phyloP scores from a whole-genome alignment of 129 eudicot species.

The Rutidosis leptorrhynchoides region DNA sequence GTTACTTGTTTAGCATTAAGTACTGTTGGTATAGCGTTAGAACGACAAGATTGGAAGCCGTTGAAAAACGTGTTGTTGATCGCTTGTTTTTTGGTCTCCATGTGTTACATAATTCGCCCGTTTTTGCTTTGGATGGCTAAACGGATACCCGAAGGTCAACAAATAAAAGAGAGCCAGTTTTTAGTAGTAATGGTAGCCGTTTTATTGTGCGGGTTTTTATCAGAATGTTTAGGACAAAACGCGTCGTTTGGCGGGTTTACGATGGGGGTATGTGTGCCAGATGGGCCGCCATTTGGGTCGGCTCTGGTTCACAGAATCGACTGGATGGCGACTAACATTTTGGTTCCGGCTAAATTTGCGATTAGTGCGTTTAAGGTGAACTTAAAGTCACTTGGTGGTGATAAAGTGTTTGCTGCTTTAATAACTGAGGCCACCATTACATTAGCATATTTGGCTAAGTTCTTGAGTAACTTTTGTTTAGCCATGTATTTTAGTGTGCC shows the following conservation, averaged over 20 bases:
- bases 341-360: constrained; percentile 55
- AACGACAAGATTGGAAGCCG: constrained; percentile 10
- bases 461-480: constrained; percentile 34
- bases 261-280: constrained; percentile 54
- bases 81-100: constrained; percentile 16
- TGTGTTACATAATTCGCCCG: constrained; percentile 35
- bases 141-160: constrained; percentile 40
- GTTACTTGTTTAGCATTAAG: neutral
- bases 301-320: constrained; percentile 48
- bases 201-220: constrained; percentile 38
- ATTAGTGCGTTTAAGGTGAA: constrained; percentile 36
- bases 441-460: constrained; percentile 51
- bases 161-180: constrained; percentile 47
- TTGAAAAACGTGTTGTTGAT: constrained; percentile 15
- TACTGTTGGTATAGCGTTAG: constrained; percentile 15
- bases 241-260: constrained; percentile 41
- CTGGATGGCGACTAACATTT: constrained; percentile 38
- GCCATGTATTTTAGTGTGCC: constrained; percentile 41
- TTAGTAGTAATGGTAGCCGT: constrained; percentile 31
- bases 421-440: constrained; percentile 32
- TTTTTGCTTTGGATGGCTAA: constrained; percentile 35
- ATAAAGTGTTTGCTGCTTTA: constrained; percentile 19
- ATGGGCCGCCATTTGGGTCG: constrained; percentile 61
- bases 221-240: constrained; percentile 44
- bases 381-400: constrained; percentile 22